Base-by-base conservation (phyloP, 2,329 filamentous ascomycete species). In the Neoscytalidium dimidiatum region DNA sequence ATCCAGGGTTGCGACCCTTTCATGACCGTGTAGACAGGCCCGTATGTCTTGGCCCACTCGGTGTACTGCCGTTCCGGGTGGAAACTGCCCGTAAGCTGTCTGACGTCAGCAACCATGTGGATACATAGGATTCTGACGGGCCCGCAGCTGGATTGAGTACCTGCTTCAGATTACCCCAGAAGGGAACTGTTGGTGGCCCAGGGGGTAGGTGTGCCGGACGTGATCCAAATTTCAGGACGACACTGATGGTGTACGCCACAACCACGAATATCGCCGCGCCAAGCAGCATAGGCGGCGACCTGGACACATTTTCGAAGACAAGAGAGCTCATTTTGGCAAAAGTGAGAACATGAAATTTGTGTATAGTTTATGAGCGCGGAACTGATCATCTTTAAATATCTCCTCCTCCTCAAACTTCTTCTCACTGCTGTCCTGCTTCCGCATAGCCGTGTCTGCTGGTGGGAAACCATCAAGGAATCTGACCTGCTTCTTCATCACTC, bases 41-140 rank as follows among this genome's bases (percentile, higher is more conserved):
- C 81, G 53, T 86, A 86, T 68, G 84, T 75, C 7, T 80, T 68
- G 0, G 83, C 82, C 84, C 84, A 86, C 69, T 83, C 81, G 43
- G 82, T 72, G 61, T 84, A 84, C 62, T 41, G 17, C 13, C 84
- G 80, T 0, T 82, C 67, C 61, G 84, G 80, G 0, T 70, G 19
- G 11, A 23, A 13, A 26, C 11, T 21, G 43, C 31, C 29, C 8
- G 58, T 3, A 3, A 62, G 26, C 58, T 62, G 58, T 9, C 2
- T 11, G 13, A 17, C 4, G 31, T 46, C 1, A 29, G 35, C n/a
- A 23, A 9, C 38, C 14, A n/a, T n/a, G 11, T n/a, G n/a, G n/a
- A n/a, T n/a, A n/a, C n/a, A n/a, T n/a, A n/a, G n/a, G n/a, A n/a
- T n/a, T n/a, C n/a, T n/a, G n/a, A n/a, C n/a, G n/a, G n/a, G n/a